phyloP scores from a whole-genome alignment of 140 eudicot species.

The Senecio squalidus region DNA sequence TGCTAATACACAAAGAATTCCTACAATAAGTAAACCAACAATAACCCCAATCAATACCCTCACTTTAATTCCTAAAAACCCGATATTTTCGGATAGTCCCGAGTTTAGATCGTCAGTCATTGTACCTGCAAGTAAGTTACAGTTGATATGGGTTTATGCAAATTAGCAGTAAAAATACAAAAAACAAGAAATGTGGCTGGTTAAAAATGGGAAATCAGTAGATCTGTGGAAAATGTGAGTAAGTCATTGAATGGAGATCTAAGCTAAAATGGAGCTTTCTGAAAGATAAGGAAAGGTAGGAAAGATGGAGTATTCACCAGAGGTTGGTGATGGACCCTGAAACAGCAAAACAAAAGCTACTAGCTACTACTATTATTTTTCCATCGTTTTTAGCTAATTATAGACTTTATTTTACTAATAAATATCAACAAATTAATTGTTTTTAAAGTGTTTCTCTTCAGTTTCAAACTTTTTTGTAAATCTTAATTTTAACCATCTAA shows the following conservation, averaged over 20 bases:
- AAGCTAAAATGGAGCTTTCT: slow-evolving; percentile 57
- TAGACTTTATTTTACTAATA: no score
- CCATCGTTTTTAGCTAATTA: no score
- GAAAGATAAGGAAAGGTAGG: slow-evolving; percentile 43
- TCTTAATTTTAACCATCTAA: no score
- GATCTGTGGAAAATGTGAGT: neutral
- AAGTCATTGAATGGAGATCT: slow-evolving; percentile 24
- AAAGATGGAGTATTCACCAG: slow-evolving; percentile 64
- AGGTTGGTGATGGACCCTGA: slow-evolving; percentile 67
- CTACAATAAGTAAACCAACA: slow-evolving; percentile 62
- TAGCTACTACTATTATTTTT: no score
- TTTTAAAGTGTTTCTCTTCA: no score
- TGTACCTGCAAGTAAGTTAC: slow-evolving; percentile 13
- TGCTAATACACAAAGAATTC: slow-evolving; percentile 52
- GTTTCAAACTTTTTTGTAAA: no score
- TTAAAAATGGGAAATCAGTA: slow-evolving; percentile 16
- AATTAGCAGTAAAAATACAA: neutral
- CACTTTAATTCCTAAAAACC: slow-evolving; percentile 59
- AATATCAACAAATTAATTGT: no score
- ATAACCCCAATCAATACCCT: slow-evolving; percentile 80
- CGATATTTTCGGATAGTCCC: slow-evolving; percentile 45
- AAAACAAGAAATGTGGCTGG: neutral
- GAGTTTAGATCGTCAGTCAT: slow-evolving; percentile 64
- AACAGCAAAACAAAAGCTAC: slow-evolving; percentile 35
- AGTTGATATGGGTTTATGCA: neutral